Percentiles rank a stretch among this genome's conserved stretches.
phyloP scores from a whole-genome alignment of 139 green algal genomes.

The Picochlorum sp. region DNA sequence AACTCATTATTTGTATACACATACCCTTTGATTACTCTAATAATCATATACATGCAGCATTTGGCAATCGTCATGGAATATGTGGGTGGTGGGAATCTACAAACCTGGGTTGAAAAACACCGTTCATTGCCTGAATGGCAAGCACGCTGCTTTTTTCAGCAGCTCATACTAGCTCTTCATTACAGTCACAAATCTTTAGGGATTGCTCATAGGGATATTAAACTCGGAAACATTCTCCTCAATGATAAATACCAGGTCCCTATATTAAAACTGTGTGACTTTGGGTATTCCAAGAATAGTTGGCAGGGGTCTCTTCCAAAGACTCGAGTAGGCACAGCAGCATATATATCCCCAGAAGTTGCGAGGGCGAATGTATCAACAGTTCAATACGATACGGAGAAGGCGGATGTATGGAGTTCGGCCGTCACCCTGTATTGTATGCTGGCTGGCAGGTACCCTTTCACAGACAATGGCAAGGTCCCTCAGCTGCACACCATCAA shows the following conservation, averaged over 20 bases:
- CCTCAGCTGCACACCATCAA: conserved; percentile 25
- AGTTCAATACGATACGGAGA: conserved; percentile 28
- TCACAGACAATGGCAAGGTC: conserved; percentile 21
- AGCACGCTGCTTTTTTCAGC: conserved; percentile 61
- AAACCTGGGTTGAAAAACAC: conserved; percentile 18
- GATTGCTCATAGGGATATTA: conserved; percentile 56
- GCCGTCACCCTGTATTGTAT: conserved; percentile 42
- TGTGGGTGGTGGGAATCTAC: conserved; percentile 57
- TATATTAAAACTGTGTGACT: conserved; percentile 61
- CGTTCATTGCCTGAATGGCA: conserved; percentile 31
- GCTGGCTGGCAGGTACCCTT: conserved; percentile 32
- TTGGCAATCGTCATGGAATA: conserved; percentile 62
- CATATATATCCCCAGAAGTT: conserved; percentile 38
- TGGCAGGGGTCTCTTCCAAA: conserved; percentile 37
- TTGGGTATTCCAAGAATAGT: conserved; percentile 53
- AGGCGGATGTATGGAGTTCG: conserved; percentile 35
- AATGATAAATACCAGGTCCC: conserved; percentile 37
- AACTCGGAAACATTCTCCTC: conserved; percentile 57
- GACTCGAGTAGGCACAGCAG: conserved; percentile 34
- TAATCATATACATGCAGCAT: conserved; percentile 8
- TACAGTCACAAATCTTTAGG: conserved; percentile 47
- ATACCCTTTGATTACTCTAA: not conserved
- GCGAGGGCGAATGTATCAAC: conserved; percentile 11
- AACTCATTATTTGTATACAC: not conserved
- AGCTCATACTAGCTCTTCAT: conserved; percentile 46